Base-by-base conservation (phyloP, 164 flowering plant genomes). In the Amborella trichopoda region DNA sequence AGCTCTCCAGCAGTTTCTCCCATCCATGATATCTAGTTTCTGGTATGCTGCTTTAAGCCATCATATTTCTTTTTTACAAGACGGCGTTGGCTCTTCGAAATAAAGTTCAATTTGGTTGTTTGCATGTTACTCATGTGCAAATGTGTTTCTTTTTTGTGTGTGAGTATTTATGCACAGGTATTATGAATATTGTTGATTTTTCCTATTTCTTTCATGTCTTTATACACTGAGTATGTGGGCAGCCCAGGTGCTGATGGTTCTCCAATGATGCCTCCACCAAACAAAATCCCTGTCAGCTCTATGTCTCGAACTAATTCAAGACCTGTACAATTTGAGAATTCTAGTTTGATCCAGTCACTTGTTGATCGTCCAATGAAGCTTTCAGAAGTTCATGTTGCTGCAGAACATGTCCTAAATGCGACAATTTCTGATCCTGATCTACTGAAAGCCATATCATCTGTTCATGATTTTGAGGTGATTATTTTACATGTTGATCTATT, bases 351-450 rank as follows among this genome's bases (percentile, higher is more conserved):
- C 48, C 61, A 13, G 13, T 16, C 13, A 14, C 40, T 5, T 37
- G 40, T 82, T 55, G 85, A 76, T 67, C 80, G 88, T 19, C 99
- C 99, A 38, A 91, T 91, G 99, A 80, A 81, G 59, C 78, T 91
- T 50, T 78, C 99, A 36, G 99, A 91, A 61, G 80, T 91, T 56
- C 72, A 69, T 70, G 90, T 84, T 68, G 95, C 96, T 49, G 81
- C 95, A 41, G 96, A 91, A 60, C 77, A 80, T 71, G 80, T 95
- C 55, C 41, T 91, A 60, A 68, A 54, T 56, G 47, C 52, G 13
- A 84, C 96, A 49, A 75, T 87, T 55, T 87, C 99, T 54, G 73
- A 78, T 77, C 58, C 71, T 48, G 76, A 74, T 45, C 55, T 91
- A 12, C 67, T 61, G 78, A 76, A 78, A 56, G 68, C 77, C 5